Base-by-base conservation (phyloP, 169 alveolate species). In the Pseudocohnilembus persalinus region DNA sequence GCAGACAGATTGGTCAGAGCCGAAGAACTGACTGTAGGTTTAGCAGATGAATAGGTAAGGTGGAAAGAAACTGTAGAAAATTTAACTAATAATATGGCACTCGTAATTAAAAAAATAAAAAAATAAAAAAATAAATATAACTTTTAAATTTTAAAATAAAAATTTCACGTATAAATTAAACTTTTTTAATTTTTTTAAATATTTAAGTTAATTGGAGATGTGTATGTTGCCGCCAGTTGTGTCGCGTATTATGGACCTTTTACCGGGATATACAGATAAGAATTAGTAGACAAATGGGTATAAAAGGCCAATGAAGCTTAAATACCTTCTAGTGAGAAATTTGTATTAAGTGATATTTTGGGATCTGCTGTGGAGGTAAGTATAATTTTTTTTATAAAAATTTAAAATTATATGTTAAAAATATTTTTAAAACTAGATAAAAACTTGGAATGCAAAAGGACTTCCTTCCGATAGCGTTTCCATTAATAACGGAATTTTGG, bases 31-130 rank as follows among this genome's bases (percentile, higher is more conserved):
- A 91, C 97, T 0, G 97, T 92, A 29, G 96, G 97, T 30, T 92
- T 97, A 73, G 97, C 94, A 68, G 99, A 96, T 76, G 99, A 97
- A 90, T 97, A 98, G 77, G 96, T 95, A 33, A 96, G 99, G 82
- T 98, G 99, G 99, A 85, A 88, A 82, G 97, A 92, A 77, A 94
- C 94, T 63, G 93, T 94, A 25, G 93, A 89, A 28, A 76, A 81
- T 31, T 91, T 97, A 49, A 91, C 91, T 31, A 92, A 85, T 79
- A 28, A 4, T 20, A 49, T 49, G 68, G 68, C 68, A 11, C 20
- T 49, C 26, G 68, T 49, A 49, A 11, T 49, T 4, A 49, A n/a
- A n/a, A n/a, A n/a, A n/a, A n/a, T n/a, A n/a, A n/a, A n/a, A n/a
- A n/a, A n/a, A n/a, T n/a, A n/a, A n/a, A n/a, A n/a, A n/a, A n/a